phyloP scores from a whole-genome alignment of 768 basidiomycete genomes.

The Antrodiella citrinella region DNA sequence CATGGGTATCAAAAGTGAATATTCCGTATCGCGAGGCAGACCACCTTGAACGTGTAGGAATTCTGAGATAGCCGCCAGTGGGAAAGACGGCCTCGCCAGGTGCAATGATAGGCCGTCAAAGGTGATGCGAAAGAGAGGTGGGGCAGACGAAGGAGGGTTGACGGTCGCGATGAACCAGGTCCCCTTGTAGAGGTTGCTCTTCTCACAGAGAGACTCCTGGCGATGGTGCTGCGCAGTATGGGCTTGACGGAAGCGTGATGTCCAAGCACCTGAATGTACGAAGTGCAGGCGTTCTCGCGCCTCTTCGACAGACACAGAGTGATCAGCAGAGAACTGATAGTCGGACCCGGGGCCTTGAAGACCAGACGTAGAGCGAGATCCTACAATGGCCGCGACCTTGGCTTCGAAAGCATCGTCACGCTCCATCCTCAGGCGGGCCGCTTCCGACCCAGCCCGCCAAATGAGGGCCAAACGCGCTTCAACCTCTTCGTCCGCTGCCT shows the following conservation, averaged over 20 bases:
- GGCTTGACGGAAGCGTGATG: constrained; percentile 28
- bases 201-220: constrained; percentile 8
- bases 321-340: constrained; percentile 55
- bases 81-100: constrained; percentile 54
- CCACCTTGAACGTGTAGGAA: constrained; percentile 68
- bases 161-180: constrained; percentile 32
- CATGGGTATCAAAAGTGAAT: constrained; percentile 76
- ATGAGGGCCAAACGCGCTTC: constrained; percentile 72
- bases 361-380: constrained; percentile 26
- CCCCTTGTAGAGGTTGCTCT: constrained; percentile 9
- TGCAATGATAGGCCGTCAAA: constrained; percentile 52
- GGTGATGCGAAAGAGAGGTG: constrained; percentile 67
- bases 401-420: constrained; percentile 76
- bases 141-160: constrained; percentile 24
- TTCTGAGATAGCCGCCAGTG: constrained; percentile 41
- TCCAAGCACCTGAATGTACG: constrained; percentile 72
- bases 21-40: constrained; percentile 61
- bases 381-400: constrained; percentile 62
- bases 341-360: constrained; percentile 27
- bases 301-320: constrained; percentile 62
- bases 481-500: constrained; percentile 79
- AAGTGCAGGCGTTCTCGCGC: constrained; percentile 62
- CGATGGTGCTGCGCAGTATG: constrained; percentile 30
- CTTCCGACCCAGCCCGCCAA: constrained; percentile 63
- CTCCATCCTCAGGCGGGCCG: constrained; percentile 59